Evolutionary conservation across 768 basidiomycete species (phyloP).

Genomic region (Psilocybe cubensis): DNA sequence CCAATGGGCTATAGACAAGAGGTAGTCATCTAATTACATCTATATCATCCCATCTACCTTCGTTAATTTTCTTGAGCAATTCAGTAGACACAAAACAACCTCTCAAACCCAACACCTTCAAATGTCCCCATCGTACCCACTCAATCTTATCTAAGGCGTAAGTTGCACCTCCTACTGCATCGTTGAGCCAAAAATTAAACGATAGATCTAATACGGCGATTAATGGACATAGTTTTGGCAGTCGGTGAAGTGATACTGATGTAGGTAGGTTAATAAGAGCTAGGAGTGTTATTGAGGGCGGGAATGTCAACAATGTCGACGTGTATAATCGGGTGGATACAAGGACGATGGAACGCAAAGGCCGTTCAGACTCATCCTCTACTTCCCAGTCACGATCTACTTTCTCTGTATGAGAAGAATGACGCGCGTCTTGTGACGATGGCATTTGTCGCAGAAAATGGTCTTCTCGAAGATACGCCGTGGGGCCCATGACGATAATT

Average conservation of each 20-base stretch:
- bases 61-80: conserved; percentile 53
- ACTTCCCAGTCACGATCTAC: conserved; percentile 49
- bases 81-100: conserved; percentile 49
- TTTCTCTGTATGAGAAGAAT: neutral
- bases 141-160: conserved; percentile 51
- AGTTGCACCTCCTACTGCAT: conserved; percentile 29
- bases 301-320: conserved; percentile 52
- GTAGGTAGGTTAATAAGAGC: conserved; percentile 56
- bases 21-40: conserved; percentile 11
- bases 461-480: conserved; percentile 45
- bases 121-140: conserved; percentile 59
- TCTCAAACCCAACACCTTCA: conserved; percentile 60
- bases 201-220: conserved; percentile 69
- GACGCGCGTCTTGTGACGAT: neutral
- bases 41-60: conserved; percentile 70
- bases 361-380: conserved; percentile 34
- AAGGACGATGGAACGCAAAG: conserved; percentile 53
- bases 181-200: conserved; percentile 54
- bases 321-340: conserved; percentile 50
- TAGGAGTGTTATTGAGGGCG: conserved; percentile 66
- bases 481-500: conserved; percentile 63
- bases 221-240: conserved; percentile 64
- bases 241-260: conserved; percentile 54
- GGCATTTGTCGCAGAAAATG: conserved; percentile 35
- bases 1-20: no score